Evolutionary conservation across 2,329 filamentous ascomycete genomes (phyloP).

Genomic region (Claviceps purpurea): DNA sequence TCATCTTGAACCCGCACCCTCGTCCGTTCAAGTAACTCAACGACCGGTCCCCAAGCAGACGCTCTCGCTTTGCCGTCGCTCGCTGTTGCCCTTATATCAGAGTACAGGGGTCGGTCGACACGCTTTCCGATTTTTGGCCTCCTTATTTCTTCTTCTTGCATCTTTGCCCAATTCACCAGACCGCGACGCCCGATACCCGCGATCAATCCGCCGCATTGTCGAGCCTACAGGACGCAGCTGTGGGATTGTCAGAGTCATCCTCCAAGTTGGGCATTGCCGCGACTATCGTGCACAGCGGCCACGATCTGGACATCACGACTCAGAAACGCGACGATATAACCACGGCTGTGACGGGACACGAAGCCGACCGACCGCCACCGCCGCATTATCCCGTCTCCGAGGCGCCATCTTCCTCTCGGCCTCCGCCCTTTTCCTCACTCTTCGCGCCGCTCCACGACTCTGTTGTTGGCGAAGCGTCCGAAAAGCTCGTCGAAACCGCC

Average conservation of each 20-base stretch:
- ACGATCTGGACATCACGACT: slow-evolving; percentile 10
- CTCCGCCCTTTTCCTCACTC: slow-evolving; percentile 49
- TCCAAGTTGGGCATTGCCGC: slow-evolving; percentile 18
- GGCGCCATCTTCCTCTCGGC: slow-evolving; percentile 36
- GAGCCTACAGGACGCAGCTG: slow-evolving; percentile 18
- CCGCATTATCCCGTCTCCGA: slow-evolving; percentile 47
- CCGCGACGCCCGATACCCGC: slow-evolving; percentile 9
- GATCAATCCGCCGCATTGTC: slow-evolving; percentile 25
- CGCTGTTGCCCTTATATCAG: background rate
- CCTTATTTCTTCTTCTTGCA: background rate
- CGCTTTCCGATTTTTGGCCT: background rate
- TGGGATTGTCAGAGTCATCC: slow-evolving; percentile 22
- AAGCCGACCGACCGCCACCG: slow-evolving; percentile 36
- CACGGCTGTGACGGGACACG: slow-evolving; percentile 12
- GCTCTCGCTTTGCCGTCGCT: background rate
- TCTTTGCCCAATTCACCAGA: background rate
- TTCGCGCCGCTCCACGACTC: slow-evolving; percentile 30
- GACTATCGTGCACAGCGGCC: slow-evolving; percentile 14
- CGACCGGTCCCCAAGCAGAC: background rate
- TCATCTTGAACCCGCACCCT: background rate
- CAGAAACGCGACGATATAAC: slow-evolving; percentile 11
- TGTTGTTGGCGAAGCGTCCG: slow-evolving; percentile 17
- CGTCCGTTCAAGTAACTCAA: background rate
- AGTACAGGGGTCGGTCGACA: background rate
- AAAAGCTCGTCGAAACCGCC: slow-evolving; percentile 18